Percentiles rank a stretch among this genome's conserved stretches.
phyloP scores from a whole-genome alignment of 192 early-diverging fungal genomes.

The Coemansia sp. region DNA sequence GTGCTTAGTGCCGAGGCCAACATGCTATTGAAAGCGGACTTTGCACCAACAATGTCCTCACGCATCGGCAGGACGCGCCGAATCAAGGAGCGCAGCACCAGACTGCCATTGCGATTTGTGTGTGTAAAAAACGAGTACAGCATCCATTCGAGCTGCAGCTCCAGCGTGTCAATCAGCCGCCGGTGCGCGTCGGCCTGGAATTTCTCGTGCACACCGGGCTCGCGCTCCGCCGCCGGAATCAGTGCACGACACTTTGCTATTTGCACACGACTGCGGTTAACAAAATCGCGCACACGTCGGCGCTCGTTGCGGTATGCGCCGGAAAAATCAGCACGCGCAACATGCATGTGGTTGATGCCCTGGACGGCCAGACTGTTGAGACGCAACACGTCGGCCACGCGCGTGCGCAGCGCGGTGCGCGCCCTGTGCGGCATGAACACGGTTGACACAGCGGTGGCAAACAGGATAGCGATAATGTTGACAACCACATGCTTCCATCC shows the following conservation, averaged over 20 bases:
- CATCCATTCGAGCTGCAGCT: slow-evolving; percentile 48
- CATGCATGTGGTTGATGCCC: slow-evolving; percentile 45
- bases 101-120: neutral
- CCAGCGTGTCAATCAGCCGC: slow-evolving; percentile 33
- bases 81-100: slow-evolving; percentile 20
- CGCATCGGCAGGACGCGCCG: slow-evolving; percentile 30
- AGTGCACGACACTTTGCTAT: slow-evolving; percentile 33
- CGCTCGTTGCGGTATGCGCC: slow-evolving; percentile 21
- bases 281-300: slow-evolving; percentile 10
- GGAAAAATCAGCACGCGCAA: slow-evolving; percentile 35
- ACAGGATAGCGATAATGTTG: slow-evolving; percentile 36
- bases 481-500: slow-evolving; percentile 43
- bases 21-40: slow-evolving; percentile 32
- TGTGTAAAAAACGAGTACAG: slow-evolving; percentile 46
- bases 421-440: slow-evolving; percentile 48
- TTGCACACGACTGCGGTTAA: slow-evolving; percentile 24
- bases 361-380: slow-evolving; percentile 35
- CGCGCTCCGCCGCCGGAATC: slow-evolving; percentile 19
- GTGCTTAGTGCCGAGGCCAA: slow-evolving; percentile 23
- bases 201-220: slow-evolving; percentile 44
- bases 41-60: slow-evolving; percentile 48
- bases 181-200: slow-evolving; percentile 31
- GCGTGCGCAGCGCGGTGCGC: slow-evolving; percentile 29
- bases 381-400: slow-evolving; percentile 30
- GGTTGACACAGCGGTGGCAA: slow-evolving; percentile 30